A percentile compares a stretch with the other conserved stretches of the same genome.
These are phyloP conservation scores for Amauroascus verrucosus DNA, from an alignment of 2,329 filamentous ascomycete species.

Conservation along the genomic window DNA sequence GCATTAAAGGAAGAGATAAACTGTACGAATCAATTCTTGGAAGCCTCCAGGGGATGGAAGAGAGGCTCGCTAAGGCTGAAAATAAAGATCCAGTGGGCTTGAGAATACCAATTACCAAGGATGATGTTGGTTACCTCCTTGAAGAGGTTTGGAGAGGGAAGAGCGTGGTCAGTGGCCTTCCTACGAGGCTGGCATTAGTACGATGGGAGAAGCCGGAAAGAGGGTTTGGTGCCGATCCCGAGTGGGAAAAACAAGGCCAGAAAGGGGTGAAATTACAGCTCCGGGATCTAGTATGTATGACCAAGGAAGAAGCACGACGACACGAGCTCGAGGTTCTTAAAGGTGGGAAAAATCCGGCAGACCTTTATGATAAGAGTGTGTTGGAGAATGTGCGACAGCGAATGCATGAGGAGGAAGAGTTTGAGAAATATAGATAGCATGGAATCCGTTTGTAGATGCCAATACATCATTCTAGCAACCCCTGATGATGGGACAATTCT, in stretches of 20 bases:
- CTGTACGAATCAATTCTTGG: conserved; percentile 79
- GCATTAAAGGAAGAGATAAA: conserved; percentile 74
- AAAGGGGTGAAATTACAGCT: conserved; percentile 61
- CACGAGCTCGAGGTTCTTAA: conserved; percentile 74
- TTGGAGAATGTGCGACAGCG: conserved; percentile 57
- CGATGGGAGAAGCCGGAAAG: conserved; percentile 62
- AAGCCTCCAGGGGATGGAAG: conserved; percentile 65
- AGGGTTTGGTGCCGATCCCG: conserved; percentile 52
- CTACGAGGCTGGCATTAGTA: conserved; percentile 67
- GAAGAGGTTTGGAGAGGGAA: conserved; percentile 82
- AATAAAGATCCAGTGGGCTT: conserved; percentile 55
- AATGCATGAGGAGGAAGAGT: conserved; percentile 55
- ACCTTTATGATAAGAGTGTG: conserved; percentile 62
- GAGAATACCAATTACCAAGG: conserved; percentile 64
- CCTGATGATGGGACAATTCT: too few species aligned
- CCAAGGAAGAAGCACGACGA: conserved; percentile 71
- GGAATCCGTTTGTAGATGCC: too few species aligned
- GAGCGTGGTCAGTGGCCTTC: conserved; percentile 70
- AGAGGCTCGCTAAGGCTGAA: conserved; percentile 55
- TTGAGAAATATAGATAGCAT: conserved; percentile 38
- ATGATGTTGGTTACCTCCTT: conserved; percentile 76
- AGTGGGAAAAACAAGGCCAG: conserved; percentile 54
- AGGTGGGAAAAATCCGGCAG: conserved; percentile 54
- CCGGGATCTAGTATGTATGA: conserved; percentile 76
- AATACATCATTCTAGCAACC: too few species aligned